Conservation (phyloP, 225 moss, liverwort and hornwort species). For the Pleurozium schreberi region DNA sequence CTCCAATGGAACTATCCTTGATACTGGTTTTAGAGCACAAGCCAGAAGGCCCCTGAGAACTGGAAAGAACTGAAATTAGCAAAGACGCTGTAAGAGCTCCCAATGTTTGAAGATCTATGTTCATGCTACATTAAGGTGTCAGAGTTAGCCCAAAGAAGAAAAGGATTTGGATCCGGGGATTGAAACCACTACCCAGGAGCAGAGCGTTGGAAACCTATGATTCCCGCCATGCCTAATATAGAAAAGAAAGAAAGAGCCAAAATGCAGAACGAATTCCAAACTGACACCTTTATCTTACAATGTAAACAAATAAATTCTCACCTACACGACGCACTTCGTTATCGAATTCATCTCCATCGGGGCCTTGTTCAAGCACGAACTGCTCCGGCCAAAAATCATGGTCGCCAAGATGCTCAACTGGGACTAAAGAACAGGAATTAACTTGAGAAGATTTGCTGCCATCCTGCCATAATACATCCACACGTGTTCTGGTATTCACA, state of each 20-base stretch:
- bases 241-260: not conserved
- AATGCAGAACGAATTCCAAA: not conserved
- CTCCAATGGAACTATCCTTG: not conserved
- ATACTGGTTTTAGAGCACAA: not conserved
- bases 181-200: not conserved
- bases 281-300: not conserved
- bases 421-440: slow-evolving; percentile 69
- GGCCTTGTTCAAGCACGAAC: slow-evolving; percentile 89
- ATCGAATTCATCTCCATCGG: slow-evolving; percentile 80
- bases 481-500: slow-evolving; percentile 70
- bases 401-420: slow-evolving; percentile 90
- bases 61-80: not conserved
- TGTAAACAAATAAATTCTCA: not conserved
- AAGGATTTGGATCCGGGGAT: not conserved
- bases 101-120: not conserved
- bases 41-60: not conserved
- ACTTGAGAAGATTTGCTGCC: slow-evolving; percentile 48
- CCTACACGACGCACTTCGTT: slow-evolving; percentile 67
- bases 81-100: not conserved
- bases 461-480: slow-evolving; percentile 94
- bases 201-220: not conserved
- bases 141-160: not conserved
- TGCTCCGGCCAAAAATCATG: slow-evolving; percentile 99
- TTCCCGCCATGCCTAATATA: not conserved
- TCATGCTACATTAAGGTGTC: not conserved